Evolutionary conservation across 805 yeast species (phyloP).

Genomic region (Wickerhamomyces alni): DNA sequence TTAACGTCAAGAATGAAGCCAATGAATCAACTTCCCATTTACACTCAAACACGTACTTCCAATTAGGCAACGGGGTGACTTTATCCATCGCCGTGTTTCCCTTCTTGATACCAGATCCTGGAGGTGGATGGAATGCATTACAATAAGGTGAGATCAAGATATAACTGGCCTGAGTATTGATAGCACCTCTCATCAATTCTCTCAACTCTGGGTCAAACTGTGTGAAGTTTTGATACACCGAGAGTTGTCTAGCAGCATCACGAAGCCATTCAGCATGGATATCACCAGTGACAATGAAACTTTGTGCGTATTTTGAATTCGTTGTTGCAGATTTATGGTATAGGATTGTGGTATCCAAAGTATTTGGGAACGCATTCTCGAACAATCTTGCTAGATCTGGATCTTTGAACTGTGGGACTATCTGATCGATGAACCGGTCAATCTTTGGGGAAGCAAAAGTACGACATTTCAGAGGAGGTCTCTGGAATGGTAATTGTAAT

Average conservation of each 20-base stretch:
- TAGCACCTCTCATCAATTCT: slow-evolving; percentile 67
- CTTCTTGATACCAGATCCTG: slow-evolving; percentile 32
- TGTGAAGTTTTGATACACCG: slow-evolving; percentile 64
- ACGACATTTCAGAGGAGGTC: slow-evolving; percentile 69
- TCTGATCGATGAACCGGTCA: slow-evolving; percentile 36
- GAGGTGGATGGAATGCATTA: slow-evolving; percentile 89
- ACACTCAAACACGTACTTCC: slow-evolving; percentile 76
- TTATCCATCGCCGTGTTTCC: slow-evolving; percentile 52
- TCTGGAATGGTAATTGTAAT: slow-evolving; percentile 57
- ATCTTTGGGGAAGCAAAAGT: slow-evolving; percentile 55
- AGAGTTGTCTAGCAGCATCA: slow-evolving; percentile 78
- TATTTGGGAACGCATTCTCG: slow-evolving; percentile 83
- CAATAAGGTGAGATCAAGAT: slow-evolving; percentile 69
- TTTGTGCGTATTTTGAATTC: slow-evolving; percentile 34
- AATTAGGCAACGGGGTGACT: slow-evolving; percentile 67
- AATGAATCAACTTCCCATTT: slow-evolving; percentile 84
- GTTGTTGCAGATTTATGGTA: slow-evolving; percentile 42
- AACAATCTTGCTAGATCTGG: slow-evolving; percentile 67
- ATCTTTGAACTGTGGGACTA: slow-evolving; percentile 33
- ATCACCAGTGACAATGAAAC: slow-evolving; percentile 87
- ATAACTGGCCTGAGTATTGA: slow-evolving; percentile 68
- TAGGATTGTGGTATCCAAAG: slow-evolving; percentile 79
- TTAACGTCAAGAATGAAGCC: slow-evolving; percentile 72
- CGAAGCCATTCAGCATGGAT: slow-evolving; percentile 92
- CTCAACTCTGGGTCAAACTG: slow-evolving; percentile 42